Evolutionary conservation across 2,329 filamentous ascomycete genomes (phyloP), one percentile per base, ranked within the genome.

Genomic region (Capronia coronata): DNA sequence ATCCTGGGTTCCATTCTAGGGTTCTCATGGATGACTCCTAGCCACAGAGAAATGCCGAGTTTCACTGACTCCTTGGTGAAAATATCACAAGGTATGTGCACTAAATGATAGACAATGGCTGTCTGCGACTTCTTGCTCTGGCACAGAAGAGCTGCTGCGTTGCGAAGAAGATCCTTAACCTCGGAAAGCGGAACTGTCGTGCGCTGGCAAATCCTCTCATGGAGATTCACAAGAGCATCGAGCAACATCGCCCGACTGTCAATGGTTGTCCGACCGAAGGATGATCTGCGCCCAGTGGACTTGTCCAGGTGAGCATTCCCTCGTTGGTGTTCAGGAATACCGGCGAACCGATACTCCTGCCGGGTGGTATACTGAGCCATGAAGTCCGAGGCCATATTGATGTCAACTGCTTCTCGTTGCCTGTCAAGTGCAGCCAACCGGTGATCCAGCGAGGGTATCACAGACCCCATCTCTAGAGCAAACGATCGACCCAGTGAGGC

Each of bases 21-120:
- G 62, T 95, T 97, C 66, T 98, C 93, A 61, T 97, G 93, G 62
- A 97, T 94, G 11, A 97, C 87, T 21, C 93, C 93, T 53, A 96
- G 81, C 93, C 93, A 99, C 5, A 98, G 73, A 2, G 93, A 96
- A 29, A 96, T 86, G 4, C 93, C 94, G 43, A 97, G 80, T 64
- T 95, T 94, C 65, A 98, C 93, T 1, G 90, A 93, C 62, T 94
- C 86, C 65, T 94, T 95, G 3, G 86, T 94, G 65, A 98, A 97
- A 40, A 95, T 80, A 34, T 81, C 79, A 67, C 98, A 98, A 0
- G 93, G 94, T 53, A 98, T 93, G 59, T 81, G 84, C 55, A 99
- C 91, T 13, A 99, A 76, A 62, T 94, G 85, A 62, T 91, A 86
- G 10, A 88, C 82, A 48, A 96, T 83, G 1, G 85, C 80, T 49